Evolutionary conservation across 225 moss, liverwort and hornwort species (phyloP).

Genomic region (Antitrichia curtipendula): DNA sequence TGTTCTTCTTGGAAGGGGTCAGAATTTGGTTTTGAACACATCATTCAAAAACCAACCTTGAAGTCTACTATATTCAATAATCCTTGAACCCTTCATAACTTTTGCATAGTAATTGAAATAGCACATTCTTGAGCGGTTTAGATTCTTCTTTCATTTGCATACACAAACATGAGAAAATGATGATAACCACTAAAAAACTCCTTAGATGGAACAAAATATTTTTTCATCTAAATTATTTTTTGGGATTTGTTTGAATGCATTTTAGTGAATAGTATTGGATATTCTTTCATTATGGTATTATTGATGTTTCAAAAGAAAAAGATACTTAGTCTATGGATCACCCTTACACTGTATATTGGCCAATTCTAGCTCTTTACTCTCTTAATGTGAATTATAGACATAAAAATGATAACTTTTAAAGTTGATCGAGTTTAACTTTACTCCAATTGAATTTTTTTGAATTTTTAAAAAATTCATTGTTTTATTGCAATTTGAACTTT

Average conservation of each 20-base stretch:
- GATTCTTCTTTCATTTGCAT: too few species aligned
- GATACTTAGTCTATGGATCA: neutral
- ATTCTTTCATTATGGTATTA: neutral
- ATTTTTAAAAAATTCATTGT: too few species aligned
- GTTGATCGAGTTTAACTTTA: neutral
- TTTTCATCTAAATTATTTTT: neutral
- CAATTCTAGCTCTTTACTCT: neutral
- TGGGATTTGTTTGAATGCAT: neutral
- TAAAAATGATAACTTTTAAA: neutral
- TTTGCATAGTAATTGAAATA: too few species aligned
- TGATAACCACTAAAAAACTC: too few species aligned
- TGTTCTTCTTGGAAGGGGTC: accelerated
- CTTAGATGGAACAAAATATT: too few species aligned
- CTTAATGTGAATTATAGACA: neutral
- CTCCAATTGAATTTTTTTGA: too few species aligned
- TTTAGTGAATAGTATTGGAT: neutral
- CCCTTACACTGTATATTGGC: accelerated
- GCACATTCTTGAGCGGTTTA: too few species aligned
- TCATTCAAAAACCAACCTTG: neutral
- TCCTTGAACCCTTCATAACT: neutral
- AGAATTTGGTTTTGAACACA: neutral
- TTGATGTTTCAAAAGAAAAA: neutral
- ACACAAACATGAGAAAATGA: too few species aligned
- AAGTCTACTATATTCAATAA: neutral
- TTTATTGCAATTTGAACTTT: neutral